phyloP scores from a whole-genome alignment of 345 rosid species.

The Carallia pectinifolia region DNA sequence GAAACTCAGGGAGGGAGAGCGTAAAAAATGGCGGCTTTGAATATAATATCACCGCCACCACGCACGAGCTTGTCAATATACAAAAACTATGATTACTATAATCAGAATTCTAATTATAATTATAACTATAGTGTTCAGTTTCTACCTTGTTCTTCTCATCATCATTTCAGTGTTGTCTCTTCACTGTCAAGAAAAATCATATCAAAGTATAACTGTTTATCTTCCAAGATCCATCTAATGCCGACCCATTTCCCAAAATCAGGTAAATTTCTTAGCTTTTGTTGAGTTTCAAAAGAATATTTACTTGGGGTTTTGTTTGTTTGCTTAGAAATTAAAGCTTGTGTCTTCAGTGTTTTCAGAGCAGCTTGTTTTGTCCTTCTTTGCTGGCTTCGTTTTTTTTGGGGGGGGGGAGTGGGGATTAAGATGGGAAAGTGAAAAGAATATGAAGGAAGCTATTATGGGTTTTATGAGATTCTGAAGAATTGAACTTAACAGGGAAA shows the following conservation, averaged over 20 bases:
- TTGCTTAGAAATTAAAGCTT: not conserved
- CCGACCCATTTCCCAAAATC: constrained; percentile 38
- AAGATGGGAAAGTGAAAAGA: not conserved
- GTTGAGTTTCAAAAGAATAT: not conserved
- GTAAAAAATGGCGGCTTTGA: constrained; percentile 1
- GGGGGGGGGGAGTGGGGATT: not conserved
- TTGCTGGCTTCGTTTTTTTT: not conserved
- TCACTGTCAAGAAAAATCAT: constrained; percentile 9
- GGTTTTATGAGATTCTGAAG: not conserved
- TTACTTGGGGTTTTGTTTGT: not conserved
- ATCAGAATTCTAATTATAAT: not conserved
- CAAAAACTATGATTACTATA: not conserved
- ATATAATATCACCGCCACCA: not conserved
- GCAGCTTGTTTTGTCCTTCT: not conserved
- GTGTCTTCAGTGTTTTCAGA: not conserved
- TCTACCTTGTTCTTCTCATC: not conserved
- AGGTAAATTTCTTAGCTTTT: constrained; percentile 27
- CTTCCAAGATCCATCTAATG: constrained; percentile 28
- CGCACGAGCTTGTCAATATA: not conserved
- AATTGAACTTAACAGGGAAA: not conserved
- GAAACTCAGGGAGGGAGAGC: not conserved
- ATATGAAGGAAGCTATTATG: not conserved
- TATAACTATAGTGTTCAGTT: not conserved
- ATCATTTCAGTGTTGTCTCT: constrained; percentile 12
- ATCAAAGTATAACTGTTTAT: constrained; percentile 1